Evolutionary conservation across 441 rosid species (phyloP).

Genomic region (Sinapis alba): DNA sequence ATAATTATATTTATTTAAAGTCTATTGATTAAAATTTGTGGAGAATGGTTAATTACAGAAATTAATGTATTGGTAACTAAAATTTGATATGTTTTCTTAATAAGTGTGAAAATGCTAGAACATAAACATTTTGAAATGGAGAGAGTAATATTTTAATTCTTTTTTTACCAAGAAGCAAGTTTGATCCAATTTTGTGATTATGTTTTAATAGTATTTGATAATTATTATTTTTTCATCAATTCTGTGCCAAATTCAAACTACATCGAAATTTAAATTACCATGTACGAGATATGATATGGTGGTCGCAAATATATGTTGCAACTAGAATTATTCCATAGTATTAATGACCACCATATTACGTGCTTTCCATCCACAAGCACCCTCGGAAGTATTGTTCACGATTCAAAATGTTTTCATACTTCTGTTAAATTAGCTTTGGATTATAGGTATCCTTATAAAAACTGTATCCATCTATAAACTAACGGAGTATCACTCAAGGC

Average conservation of each 20-base stretch:
- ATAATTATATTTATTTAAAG: no score
- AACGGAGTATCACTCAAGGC: slow-evolving; percentile 16
- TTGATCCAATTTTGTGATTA: no score
- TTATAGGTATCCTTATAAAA: neutral
- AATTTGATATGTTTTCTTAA: no score
- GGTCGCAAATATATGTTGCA: neutral
- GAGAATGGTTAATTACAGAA: no score
- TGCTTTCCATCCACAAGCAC: neutral
- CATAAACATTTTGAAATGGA: no score
- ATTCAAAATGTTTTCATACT: neutral
- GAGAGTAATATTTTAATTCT: no score
- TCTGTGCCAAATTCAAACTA: neutral
- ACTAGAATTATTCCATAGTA: neutral
- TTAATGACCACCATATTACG: neutral
- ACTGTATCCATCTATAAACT: neutral
- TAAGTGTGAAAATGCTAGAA: no score
- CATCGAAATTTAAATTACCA: neutral
- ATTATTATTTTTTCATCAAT: neutral
- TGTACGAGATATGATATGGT: neutral
- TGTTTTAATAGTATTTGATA: no score
- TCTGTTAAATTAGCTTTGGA: neutral
- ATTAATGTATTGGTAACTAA: no score
- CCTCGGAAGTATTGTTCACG: neutral
- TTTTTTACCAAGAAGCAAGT: no score
- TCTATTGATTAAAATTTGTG: no score